Conservation (phyloP, 371 early-diverging fungal species). For the Nematocida displodere region DNA sequence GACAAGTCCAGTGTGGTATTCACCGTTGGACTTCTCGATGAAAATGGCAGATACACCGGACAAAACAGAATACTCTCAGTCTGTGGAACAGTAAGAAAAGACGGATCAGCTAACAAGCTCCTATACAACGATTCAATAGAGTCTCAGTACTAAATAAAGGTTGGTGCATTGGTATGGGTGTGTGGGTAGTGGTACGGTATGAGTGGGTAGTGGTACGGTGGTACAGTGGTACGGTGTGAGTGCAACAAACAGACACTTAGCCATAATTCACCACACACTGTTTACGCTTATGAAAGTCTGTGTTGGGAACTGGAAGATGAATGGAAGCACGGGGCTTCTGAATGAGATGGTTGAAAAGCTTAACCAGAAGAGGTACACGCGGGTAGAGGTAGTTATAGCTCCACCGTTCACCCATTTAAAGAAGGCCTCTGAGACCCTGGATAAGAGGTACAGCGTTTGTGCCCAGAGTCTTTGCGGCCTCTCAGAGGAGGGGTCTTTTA, state of each 20-base stretch:
- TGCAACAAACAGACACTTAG: too few species aligned
- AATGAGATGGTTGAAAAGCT: background rate
- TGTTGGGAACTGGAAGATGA: constrained; percentile 64
- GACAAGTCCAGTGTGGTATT: constrained; percentile 64
- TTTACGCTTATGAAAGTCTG: too few species aligned
- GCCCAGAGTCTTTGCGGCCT: constrained; percentile 86
- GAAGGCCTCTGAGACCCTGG: constrained; percentile 1
- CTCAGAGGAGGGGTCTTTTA: constrained; percentile 79
- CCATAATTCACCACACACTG: too few species aligned
- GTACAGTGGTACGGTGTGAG: too few species aligned
- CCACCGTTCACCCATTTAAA: constrained; percentile 82
- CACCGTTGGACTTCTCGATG: constrained; percentile 60
- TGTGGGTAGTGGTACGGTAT: too few species aligned
- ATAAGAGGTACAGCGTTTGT: constrained; percentile 72
- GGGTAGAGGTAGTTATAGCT: constrained; percentile 83
- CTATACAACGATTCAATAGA: constrained; percentile 53
- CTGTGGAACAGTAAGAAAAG: constrained; percentile 60
- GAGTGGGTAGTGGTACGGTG: too few species aligned
- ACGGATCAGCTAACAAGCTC: constrained; percentile 59
- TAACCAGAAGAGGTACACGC: background rate
- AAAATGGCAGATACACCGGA: constrained; percentile 60
- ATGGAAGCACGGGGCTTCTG: constrained; percentile 38
- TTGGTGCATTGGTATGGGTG: background rate
- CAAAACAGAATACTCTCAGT: constrained; percentile 58
- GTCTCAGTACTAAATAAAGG: constrained; percentile 40